These are phyloP conservation scores for Moniliophthora roreri DNA, from an alignment of 1,284 basidiomycete genomes.

Conservation along the genomic window DNA sequence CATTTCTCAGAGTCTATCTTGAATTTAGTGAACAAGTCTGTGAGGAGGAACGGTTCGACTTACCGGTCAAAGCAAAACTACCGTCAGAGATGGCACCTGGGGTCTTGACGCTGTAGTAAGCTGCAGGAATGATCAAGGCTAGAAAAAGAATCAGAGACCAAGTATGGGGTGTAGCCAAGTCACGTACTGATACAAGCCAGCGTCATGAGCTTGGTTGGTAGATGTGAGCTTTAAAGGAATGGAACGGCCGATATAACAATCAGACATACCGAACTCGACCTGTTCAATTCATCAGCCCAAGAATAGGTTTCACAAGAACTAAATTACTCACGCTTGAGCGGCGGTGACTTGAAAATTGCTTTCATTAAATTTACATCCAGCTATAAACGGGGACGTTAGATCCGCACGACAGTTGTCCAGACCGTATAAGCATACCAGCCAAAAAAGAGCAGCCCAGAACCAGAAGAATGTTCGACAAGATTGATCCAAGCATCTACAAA, in stretches of 20 bases:
- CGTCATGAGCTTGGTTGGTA: slow-evolving; percentile 76
- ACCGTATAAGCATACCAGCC: slow-evolving; percentile 45
- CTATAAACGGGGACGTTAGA: slow-evolving; percentile 27
- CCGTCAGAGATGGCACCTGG: slow-evolving; percentile 2
- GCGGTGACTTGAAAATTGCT: slow-evolving; percentile 80
- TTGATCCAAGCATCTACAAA: slow-evolving; percentile 75
- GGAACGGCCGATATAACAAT: slow-evolving; percentile 4
- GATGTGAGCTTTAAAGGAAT: slow-evolving; percentile 12
- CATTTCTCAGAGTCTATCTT: slow-evolving; percentile 28
- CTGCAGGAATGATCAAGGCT: slow-evolving; percentile 91
- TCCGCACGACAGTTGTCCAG: too few species aligned
- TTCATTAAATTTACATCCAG: slow-evolving; percentile 66
- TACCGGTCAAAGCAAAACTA: background rate
- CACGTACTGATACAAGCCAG: slow-evolving; percentile 81
- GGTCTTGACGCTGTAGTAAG: slow-evolving; percentile 61
- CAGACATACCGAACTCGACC: slow-evolving; percentile 59
- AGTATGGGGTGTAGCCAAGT: slow-evolving; percentile 3
- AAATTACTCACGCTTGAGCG: slow-evolving; percentile 73
- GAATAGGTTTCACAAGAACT: background rate
- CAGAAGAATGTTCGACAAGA: slow-evolving; percentile 87
- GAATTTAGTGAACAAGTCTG: background rate
- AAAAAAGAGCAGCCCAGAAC: slow-evolving; percentile 90
- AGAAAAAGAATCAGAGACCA: slow-evolving; percentile 10
- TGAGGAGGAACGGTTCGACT: background rate
- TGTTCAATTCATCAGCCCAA: slow-evolving; percentile 24